Evolutionary conservation across 768 basidiomycete genomes (phyloP).

Genomic region (Lentinula lateritia): DNA sequence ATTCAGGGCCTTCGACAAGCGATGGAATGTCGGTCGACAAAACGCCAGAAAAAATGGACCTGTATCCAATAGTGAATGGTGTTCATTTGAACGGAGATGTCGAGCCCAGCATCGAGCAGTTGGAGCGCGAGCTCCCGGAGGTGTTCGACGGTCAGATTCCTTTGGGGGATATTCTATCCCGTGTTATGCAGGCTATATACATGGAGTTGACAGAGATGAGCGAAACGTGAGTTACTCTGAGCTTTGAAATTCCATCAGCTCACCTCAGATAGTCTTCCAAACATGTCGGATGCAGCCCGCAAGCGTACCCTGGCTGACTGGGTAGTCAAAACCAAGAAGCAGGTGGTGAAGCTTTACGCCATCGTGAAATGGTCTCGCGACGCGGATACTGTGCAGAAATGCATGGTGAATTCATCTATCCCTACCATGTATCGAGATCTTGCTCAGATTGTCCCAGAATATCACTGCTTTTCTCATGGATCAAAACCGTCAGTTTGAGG

Average conservation of each 20-base stretch:
- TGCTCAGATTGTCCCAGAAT: constrained; percentile 44
- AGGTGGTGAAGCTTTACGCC: constrained; percentile 85
- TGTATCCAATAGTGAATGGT: constrained; percentile 18
- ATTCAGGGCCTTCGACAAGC: background rate
- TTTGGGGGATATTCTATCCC: constrained; percentile 68
- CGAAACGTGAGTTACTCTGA: constrained; percentile 64
- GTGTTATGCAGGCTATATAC: constrained; percentile 75
- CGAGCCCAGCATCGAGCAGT: constrained; percentile 41
- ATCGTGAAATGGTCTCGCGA: constrained; percentile 85
- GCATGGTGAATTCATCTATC: constrained; percentile 51
- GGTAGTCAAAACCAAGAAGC: constrained; percentile 87
- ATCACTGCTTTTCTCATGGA: constrained; percentile 82
- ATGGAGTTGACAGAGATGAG: constrained; percentile 77
- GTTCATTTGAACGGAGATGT: constrained; percentile 19
- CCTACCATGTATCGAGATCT: constrained; percentile 1
- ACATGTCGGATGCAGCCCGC: constrained; percentile 75
- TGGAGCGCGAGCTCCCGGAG: constrained; percentile 69
- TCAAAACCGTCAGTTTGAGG: constrained; percentile 81
- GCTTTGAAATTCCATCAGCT: background rate
- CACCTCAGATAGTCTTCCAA: constrained; percentile 50
- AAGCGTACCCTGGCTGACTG: constrained; percentile 83
- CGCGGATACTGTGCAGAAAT: constrained; percentile 78
- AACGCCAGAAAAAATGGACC: background rate
- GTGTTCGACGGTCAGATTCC: constrained; percentile 72
- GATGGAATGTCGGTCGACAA: background rate